Conservation (phyloP, 2,329 filamentous ascomycete genomes). For the Epichloe brachyelytri region DNA sequence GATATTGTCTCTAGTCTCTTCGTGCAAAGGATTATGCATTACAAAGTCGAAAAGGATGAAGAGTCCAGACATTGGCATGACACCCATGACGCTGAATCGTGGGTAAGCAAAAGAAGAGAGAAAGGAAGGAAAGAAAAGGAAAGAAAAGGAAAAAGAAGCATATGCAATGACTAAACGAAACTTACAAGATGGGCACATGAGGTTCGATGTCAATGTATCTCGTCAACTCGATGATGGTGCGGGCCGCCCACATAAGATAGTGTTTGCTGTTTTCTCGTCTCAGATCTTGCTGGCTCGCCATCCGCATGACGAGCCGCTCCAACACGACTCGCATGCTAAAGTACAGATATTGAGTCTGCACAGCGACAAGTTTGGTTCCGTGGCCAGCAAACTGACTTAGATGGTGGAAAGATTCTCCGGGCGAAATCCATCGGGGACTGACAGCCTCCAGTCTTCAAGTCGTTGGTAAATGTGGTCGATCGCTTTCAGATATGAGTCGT, state of each 20-base stretch:
- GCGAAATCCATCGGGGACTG: constrained; percentile 17
- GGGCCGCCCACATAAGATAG: constrained; percentile 18
- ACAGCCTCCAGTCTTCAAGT: constrained; percentile 19
- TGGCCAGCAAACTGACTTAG: constrained; percentile 8
- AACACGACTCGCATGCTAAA: constrained; percentile 19
- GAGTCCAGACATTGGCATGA: constrained; percentile 9
- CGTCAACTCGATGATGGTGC: constrained; percentile 20
- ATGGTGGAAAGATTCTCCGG: constrained; percentile 12
- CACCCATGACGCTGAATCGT: constrained; percentile 7
- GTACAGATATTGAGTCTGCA: constrained; percentile 19
- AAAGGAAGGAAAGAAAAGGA: not conserved
- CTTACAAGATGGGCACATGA: constrained; percentile 22
- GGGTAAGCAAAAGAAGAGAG: not conserved
- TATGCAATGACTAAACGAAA: not conserved
- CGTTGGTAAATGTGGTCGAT: constrained; percentile 14
- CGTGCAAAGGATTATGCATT: constrained; percentile 11
- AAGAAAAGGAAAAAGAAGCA: not conserved
- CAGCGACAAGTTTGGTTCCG: constrained; percentile 9
- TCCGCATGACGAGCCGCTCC: constrained; percentile 16
- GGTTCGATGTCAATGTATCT: constrained; percentile 20
- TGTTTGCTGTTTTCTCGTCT: constrained; percentile 11
- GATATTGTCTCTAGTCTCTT: constrained; percentile 9
- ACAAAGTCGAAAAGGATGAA: constrained; percentile 14
- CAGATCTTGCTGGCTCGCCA: constrained; percentile 9
- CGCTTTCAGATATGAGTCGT: constrained; percentile 6